Evolutionary conservation across 2,329 filamentous ascomycete species (phyloP), one percentile per base, ranked within the genome.

Genomic region (Teratosphaeria gauchensis): DNA sequence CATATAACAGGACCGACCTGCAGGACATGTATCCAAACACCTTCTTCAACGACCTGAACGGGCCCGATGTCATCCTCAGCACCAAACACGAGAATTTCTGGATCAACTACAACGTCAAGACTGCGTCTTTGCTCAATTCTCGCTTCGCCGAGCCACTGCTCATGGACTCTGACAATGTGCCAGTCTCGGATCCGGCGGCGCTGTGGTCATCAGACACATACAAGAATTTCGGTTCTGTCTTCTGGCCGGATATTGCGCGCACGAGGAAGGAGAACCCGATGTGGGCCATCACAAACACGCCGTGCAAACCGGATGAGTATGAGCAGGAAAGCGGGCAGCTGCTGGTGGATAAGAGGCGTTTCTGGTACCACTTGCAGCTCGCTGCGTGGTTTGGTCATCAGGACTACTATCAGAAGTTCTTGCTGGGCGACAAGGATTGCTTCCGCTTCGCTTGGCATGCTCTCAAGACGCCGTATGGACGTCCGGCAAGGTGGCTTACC

Each of bases 381-480:
- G 70, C 72, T 12, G 66, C 66, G 7, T 74, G 68, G 68, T 65
- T 72, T 52, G 69, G 68, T 61, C 56, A 58, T 46, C 28, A 51
- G 2, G 31, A 53, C 12, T 65, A 63, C 54, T 73, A 70, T 62
- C 64, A 66, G 51, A 59, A 65, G 16, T 63, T 71, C 48, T 60
- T 74, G n/a, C 66, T 73, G 2, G 72, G 72, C 28, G 72, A 74
- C 64, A 74, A 74, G 59, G 72, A 74, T 63, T 68, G 66, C 14
- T 73, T 70, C 56, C 64, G 71, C 28, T 72, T 71, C 59, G 68
- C 71, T 5, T 72, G 71, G 71, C 68, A 72, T 55, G 71, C 71
- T 16, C 64, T 73, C 24, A 69, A 68, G 59, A 73, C 70, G 3
- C 54, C 62, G 51, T 72, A 66, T 56, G 71, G 71, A 14, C 58